Base-by-base conservation (phyloP, 352 stramenopile genomes). In the Phytophthora kernoviae region DNA sequence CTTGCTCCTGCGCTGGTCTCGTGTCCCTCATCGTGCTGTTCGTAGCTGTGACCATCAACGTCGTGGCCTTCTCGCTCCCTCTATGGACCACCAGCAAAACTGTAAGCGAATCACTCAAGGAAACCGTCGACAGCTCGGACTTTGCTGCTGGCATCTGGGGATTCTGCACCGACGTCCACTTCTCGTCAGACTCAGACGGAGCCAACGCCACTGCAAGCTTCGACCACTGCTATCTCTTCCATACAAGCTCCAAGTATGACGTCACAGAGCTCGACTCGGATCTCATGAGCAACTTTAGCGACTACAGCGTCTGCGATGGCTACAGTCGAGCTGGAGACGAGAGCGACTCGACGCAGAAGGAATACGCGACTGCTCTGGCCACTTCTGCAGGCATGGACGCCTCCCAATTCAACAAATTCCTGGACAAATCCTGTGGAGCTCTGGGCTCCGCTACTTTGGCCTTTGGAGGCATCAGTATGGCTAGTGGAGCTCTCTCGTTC, bases 211-310 rank as follows among this genome's bases (percentile, higher is more conserved):
- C 52, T 36, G 51, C 71, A 24, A 57, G 56, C 36, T 88, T 87
- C 30, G 77, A 90, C 66, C 73, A 82, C 57, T 90, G 81, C 63
- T 90, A 84, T 62, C 77, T 88, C 65, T 90, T 88, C 68, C 76
- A 90, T 61, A 84, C 81, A 11, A 75, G 71, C 1, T 86, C 71
- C 63, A 62, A 84, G 22, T 81, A 79, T 56, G 60, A 90, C 39
- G 22, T 87, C 2, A 59, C 62, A 2, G 61, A 70, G 5, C 22
- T 73, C 24, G 56, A 84, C 54, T 54, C 62, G n/a, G 52, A 58
- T 3, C 62, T 76, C 27, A 58, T 65, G 48, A 41, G 64, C 48
- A 86, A 88, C 48, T 86, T 88, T 47, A 75, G 72, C 9, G 65
- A 73, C 41, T 70, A 69, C 57, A 88, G 78, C 61, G 58, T 90